Evolutionary conservation across 148 eudicot species (phyloP).

Genomic region (Polygonum aviculare): DNA sequence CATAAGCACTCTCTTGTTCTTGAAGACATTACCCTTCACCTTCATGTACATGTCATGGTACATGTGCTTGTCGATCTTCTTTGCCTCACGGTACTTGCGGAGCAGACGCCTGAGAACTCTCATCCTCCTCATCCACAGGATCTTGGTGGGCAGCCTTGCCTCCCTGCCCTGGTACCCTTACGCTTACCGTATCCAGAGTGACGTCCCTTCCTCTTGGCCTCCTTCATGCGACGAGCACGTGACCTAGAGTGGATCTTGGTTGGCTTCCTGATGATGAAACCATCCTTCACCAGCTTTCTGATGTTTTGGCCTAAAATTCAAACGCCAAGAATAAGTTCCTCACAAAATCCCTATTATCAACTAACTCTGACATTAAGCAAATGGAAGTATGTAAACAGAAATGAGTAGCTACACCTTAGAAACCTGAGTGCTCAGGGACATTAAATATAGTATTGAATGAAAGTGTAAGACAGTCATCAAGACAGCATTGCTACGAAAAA

Average conservation of each 20-base stretch:
- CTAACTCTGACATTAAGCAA: neutral
- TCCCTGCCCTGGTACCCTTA: conserved; percentile 51
- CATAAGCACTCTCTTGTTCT: conserved; percentile 50
- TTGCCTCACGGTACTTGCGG: conserved; percentile 45
- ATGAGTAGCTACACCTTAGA: neutral
- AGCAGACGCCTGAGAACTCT: conserved; percentile 49
- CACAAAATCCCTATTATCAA: too few species aligned
- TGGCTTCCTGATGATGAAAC: conserved; percentile 49
- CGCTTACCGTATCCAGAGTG: conserved; percentile 58
- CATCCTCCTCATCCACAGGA: conserved; percentile 55
- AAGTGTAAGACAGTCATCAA: too few species aligned
- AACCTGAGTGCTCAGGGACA: too few species aligned
- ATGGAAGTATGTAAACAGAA: neutral
- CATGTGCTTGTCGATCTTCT: conserved; percentile 53
- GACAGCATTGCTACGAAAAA: neutral
- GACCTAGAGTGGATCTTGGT: conserved; percentile 52
- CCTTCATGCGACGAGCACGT: conserved; percentile 52
- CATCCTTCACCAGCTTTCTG: conserved; percentile 43
- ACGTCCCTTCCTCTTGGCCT: conserved; percentile 52
- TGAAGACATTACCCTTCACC: conserved; percentile 51
- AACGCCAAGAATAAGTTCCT: neutral
- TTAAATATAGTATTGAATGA: too few species aligned
- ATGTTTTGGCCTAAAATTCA: conserved; percentile 28
- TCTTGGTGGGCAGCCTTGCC: conserved; percentile 49
- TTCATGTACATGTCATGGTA: conserved; percentile 61